Base-by-base conservation (phyloP, 164 flowering plant species). In the Platanus orientalis region DNA sequence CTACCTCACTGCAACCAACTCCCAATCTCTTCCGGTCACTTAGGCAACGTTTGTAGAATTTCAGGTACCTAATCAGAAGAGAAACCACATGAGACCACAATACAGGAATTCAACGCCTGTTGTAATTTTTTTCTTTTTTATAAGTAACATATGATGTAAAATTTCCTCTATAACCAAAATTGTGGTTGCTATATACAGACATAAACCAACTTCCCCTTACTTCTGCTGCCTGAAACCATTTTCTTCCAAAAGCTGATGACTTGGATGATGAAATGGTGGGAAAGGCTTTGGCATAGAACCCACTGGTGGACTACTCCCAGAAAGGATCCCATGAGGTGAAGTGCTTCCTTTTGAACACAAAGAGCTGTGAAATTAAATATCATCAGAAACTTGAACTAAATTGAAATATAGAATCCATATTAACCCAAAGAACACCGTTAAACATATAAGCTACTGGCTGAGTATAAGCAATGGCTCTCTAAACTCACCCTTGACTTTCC, bases 211-310 rank as follows among this genome's bases (percentile, higher is more conserved):
- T 54, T 29, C 55, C n/a, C 42, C 87, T 83, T 82, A 94, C 99
- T 80, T 84, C 62, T 94, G 97, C 75, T 91, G 97, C 70, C 69
- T 86, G 75, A 89, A 94, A 65, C 97, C 97, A 76, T 90, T 94
- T 77, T 89, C 96, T 76, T 89, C 95, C 49, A 94, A 72, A 62
- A 91, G 88, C 71, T 84, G 90, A 76, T 94, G 99, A 74, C 99
- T 94, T 57, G 99, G 96, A 75, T 94, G 99, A 76, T 91, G 99
- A 79, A 91, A 94, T 36, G 91, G 84, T 53, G 95, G 97, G 69
- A 94, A 83, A 61, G 97, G 66, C 75, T 90, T 91, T 57, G 97
- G 96, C 76, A 84, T 40, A 23, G 99, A 94, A 44, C 97, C 97
- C 62, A 89, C 95, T 0, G 97, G 99, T 24, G 97, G 95, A 76